A percentile compares a stretch with the other conserved stretches of the same genome.
Conservation (phyloP, 805 yeast genomes). For the Kazachstania taianensis region DNA sequence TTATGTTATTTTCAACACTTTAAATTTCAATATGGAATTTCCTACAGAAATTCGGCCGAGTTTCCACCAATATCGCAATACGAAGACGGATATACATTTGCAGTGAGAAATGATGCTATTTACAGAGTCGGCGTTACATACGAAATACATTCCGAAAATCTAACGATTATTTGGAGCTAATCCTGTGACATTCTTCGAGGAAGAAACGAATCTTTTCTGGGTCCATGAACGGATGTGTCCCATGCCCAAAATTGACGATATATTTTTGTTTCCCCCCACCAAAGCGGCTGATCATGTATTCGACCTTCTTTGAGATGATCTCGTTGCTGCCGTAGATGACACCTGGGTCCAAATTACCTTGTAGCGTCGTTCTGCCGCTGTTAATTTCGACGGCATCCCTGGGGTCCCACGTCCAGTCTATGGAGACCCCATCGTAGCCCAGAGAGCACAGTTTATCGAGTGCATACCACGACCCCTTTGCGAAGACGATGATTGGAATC, state of each 20-base stretch:
- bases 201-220: conserved; percentile 83
- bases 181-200: conserved; percentile 75
- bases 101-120: no score
- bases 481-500: conserved; percentile 82
- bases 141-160: no score
- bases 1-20: not conserved
- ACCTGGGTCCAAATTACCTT: conserved; percentile 96
- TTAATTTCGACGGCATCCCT: conserved; percentile 68
- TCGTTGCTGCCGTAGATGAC: conserved; percentile 84
- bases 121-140: no score
- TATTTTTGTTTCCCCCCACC: conserved; percentile 91
- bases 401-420: conserved; percentile 88
- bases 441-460: conserved; percentile 70
- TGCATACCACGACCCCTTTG: conserved; percentile 97
- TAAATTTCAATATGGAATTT: no score
- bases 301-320: conserved; percentile 67
- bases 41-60: not conserved
- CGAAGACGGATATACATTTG: no score
- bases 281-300: conserved; percentile 79
- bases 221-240: conserved; percentile 96
- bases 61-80: not conserved
- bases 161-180: conserved; percentile 44
- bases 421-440: conserved; percentile 79
- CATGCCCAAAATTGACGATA: conserved; percentile 94
- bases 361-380: conserved; percentile 70